Evolutionary conservation across 2,329 filamentous ascomycete species (phyloP).

Genomic region (Shiraia bambusicola): DNA sequence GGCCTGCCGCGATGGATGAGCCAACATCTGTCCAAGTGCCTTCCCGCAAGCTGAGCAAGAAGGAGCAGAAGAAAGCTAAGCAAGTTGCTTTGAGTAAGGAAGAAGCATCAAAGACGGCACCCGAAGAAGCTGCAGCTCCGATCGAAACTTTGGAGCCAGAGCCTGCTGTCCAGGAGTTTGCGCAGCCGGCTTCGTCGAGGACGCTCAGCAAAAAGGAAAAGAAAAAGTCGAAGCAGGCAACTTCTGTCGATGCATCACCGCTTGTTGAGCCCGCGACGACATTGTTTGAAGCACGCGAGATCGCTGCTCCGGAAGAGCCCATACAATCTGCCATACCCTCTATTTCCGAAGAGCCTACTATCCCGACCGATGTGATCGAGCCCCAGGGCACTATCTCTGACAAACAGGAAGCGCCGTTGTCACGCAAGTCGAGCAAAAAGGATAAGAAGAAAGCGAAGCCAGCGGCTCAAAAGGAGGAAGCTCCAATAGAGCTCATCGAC

Average conservation of each 20-base stretch:
- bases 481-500: conserved; percentile 3
- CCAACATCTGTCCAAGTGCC: conserved; percentile 2
- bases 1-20: conserved; percentile 7
- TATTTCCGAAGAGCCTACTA: neutral
- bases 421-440: conserved; percentile 22
- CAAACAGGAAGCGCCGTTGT: conserved; percentile 1
- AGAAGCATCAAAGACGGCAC: conserved; percentile 7
- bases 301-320: neutral
- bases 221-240: conserved; percentile 37
- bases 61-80: conserved; percentile 26
- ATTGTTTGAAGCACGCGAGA: neutral
- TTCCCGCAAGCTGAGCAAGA: conserved; percentile 24
- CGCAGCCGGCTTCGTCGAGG: conserved; percentile 8
- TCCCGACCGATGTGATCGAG: neutral
- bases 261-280: neutral
- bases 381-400: neutral
- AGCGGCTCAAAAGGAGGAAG: conserved; percentile 4
- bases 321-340: neutral
- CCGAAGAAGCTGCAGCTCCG: neutral
- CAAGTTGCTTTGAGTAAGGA: conserved; percentile 5
- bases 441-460: conserved; percentile 39
- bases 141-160: conserved; percentile 1
- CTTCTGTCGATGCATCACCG: conserved; percentile 2
- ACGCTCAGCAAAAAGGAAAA: conserved; percentile 39
- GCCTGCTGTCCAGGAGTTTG: neutral